These are phyloP conservation scores for Mucor indicus DNA, from an alignment of 371 early-diverging fungal species.

Conservation along the genomic window DNA sequence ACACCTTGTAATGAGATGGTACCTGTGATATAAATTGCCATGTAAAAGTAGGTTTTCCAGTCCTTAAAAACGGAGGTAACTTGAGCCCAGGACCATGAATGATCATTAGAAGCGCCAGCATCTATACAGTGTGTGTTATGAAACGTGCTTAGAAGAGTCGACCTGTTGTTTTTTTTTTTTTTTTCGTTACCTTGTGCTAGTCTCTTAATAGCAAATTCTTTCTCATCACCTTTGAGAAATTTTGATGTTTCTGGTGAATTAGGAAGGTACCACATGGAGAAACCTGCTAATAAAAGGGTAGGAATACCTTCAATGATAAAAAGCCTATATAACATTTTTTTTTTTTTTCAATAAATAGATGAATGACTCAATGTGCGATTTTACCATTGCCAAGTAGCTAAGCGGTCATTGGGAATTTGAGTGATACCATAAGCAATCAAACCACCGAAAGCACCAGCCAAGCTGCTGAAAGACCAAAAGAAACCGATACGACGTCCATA, in stretches of 20 bases:
- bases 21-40: constrained; percentile 36
- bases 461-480: constrained; percentile 42
- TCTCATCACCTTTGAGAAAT: constrained; percentile 33
- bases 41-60: constrained; percentile 38
- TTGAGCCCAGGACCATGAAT: constrained; percentile 44
- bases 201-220: constrained; percentile 21
- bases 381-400: constrained; percentile 44
- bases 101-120: constrained; percentile 38
- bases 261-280: constrained; percentile 51
- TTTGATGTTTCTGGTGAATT: constrained; percentile 51
- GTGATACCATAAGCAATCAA: constrained; percentile 36
- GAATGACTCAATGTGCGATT: not conserved
- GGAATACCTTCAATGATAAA: constrained; percentile 26
- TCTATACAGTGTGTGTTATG: constrained; percentile 14
- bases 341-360: constrained; percentile 25
- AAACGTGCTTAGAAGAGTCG: constrained; percentile 6
- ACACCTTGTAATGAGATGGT: constrained; percentile 42
- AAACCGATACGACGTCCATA: constrained; percentile 39
- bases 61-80: constrained; percentile 37
- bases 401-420: constrained; percentile 21
- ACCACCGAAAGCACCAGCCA: constrained; percentile 44
- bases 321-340: constrained; percentile 14
- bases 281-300: constrained; percentile 33
- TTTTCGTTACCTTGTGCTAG: not conserved
- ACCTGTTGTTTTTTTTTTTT: constrained; percentile 14